phyloP scores from a whole-genome alignment of 2,329 filamentous ascomycete species.

The Cladosporium sp. region DNA sequence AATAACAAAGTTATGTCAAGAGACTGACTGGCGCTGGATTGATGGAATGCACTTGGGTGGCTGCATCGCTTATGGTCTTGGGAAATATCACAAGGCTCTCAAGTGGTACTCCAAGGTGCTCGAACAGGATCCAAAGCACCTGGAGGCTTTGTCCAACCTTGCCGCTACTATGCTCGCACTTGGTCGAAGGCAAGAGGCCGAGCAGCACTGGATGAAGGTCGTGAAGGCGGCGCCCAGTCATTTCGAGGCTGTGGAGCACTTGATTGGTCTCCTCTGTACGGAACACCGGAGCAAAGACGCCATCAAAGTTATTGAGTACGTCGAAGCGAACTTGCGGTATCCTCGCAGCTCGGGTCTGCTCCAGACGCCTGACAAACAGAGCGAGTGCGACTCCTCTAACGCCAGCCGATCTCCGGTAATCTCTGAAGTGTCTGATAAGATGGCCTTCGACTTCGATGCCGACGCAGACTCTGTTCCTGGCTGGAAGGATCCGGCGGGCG shows the following conservation, averaged over 20 bases:
- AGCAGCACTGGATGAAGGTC: constrained; percentile 78
- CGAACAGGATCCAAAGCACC: constrained; percentile 58
- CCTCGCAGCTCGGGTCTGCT: constrained; percentile 42
- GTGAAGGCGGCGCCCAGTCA: constrained; percentile 78
- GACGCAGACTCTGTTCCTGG: constrained; percentile 35
- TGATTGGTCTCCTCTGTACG: constrained; percentile 78
- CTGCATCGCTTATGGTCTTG: constrained; percentile 84
- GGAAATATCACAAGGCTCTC: constrained; percentile 70
- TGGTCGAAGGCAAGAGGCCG: constrained; percentile 73
- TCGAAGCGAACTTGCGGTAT: constrained; percentile 65
- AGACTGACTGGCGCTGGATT: constrained; percentile 80
- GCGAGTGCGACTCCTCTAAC: constrained; percentile 51
- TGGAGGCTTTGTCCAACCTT: constrained; percentile 89
- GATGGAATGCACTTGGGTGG: constrained; percentile 89
- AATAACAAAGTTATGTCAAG: constrained; percentile 67
- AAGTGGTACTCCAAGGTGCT: constrained; percentile 68
- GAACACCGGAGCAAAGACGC: constrained; percentile 78
- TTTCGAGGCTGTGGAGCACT: constrained; percentile 90
- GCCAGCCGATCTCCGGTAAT: constrained; percentile 48
- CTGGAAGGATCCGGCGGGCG: constrained; percentile 34
- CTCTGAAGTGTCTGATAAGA: constrained; percentile 52
- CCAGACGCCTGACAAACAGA: constrained; percentile 47
- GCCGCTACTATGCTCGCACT: constrained; percentile 84
- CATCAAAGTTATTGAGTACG: constrained; percentile 75
- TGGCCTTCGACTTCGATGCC: constrained; percentile 51